Base-by-base conservation (phyloP, 345 rosid species). In the Capsella bursapastoris region DNA sequence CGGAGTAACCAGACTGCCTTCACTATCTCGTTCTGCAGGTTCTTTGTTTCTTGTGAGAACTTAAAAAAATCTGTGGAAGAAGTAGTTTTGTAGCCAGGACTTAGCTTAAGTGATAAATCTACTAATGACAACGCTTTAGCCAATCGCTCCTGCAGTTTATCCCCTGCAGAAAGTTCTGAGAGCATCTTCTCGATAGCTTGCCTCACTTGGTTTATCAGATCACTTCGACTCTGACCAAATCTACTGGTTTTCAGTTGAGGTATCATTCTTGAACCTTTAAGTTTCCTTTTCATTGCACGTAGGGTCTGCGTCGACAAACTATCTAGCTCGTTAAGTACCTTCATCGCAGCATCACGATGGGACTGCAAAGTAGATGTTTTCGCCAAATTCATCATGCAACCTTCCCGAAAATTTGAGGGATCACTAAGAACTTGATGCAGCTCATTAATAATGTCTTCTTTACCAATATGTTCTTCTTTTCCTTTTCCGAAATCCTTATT, bases 71-170 rank as follows among this genome's bases (percentile, higher is more conserved):
- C 82, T 7, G 70, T 11, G 28, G 53, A 64, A 15, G 68, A 34
- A 16, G 64, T 70, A 71, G 71, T 76, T 72, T 77, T 74, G 67
- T 68, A 73, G 47, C 84, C 85, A 6, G 70, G 77, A 47, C 77
- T 74, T 43, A 88, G 71, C 72, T 76, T 84, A 72, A 72, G 73
- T 71, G 90, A 86, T 75, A 91, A 84, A 40, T 79, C 83, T 22
- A 88, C 96, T 57, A 89, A 66, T 16, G 84, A 84, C 82, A 94
- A 78, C 43, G 95, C 90, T 80, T 88, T 90, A 67, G 90, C 89
- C 74, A 94, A 82, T n/a, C 81, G 88, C 76, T 80, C 84, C 64
- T 31, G 89, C 5, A 90, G 75, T 72, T 71, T 79, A 16, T 79
- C 84, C 40, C 61, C 69, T 64, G 66, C 37, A 66, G 78, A 80